Conservation (phyloP, 1,284 basidiomycete species). For the Gastroboletus turbinatus region DNA sequence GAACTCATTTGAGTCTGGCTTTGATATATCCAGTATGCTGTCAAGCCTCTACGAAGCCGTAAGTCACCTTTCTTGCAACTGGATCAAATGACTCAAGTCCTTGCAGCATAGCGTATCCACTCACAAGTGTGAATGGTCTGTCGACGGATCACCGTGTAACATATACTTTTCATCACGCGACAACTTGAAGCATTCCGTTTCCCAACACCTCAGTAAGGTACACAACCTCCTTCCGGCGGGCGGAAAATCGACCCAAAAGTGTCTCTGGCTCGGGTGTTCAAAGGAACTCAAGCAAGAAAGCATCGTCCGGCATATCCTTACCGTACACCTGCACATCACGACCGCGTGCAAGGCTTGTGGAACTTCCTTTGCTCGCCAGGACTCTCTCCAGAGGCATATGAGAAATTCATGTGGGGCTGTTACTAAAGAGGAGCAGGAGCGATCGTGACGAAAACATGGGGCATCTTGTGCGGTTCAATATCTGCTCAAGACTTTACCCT, state of each 20-base stretch:
- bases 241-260: constrained; percentile 15
- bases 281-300: constrained; percentile 30
- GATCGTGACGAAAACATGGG: neutral
- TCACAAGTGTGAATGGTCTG: constrained; percentile 12
- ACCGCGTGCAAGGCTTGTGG: constrained; percentile 21
- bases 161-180: neutral
- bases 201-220: constrained; percentile 9
- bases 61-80: neutral
- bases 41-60: neutral
- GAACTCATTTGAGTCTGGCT: neutral
- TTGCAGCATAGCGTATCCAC: neutral
- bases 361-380: constrained; percentile 24
- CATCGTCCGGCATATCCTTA: constrained; percentile 24
- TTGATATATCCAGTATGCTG: neutral
- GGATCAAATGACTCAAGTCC: neutral
- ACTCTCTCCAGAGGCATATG: constrained; percentile 32
- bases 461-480: neutral
- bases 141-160: constrained; percentile 11
- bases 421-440: neutral
- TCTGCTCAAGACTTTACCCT: neutral
- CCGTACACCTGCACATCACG: constrained; percentile 22
- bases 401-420: constrained; percentile 18
- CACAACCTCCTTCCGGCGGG: constrained; percentile 9
- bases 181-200: constrained; percentile 13
- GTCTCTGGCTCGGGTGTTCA: constrained; percentile 22